Evolutionary conservation across 345 rosid genomes (phyloP).

Genomic region (Gossypium mustelinum): DNA sequence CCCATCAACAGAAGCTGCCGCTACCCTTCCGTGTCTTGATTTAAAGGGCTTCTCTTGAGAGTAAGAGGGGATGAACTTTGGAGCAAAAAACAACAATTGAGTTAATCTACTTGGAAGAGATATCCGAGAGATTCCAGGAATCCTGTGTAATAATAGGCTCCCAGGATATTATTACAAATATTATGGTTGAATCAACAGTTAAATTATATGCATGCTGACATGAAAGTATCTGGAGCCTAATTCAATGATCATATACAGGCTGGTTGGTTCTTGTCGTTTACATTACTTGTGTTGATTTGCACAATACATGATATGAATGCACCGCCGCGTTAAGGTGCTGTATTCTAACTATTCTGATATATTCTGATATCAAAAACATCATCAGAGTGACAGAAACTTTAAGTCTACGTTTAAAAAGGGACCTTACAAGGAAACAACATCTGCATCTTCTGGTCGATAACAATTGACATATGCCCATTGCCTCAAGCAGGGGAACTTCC

Average conservation of each 20-base stretch:
- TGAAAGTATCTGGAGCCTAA: neutral
- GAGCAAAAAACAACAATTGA: slow-evolving; percentile 19
- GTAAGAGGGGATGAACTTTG: slow-evolving; percentile 16
- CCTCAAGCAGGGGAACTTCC: slow-evolving; percentile 29
- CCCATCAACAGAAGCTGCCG: slow-evolving; percentile 22
- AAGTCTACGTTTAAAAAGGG: slow-evolving; percentile 2
- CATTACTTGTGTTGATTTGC: neutral
- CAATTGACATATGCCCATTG: slow-evolving; percentile 25
- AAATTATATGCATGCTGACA: neutral
- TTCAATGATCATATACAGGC: neutral
- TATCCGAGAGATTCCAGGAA: slow-evolving; percentile 24
- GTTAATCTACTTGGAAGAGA: slow-evolving; percentile 18
- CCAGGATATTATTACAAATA: slow-evolving; percentile 11
- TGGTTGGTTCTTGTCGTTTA: neutral
- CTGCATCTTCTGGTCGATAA: slow-evolving; percentile 18
- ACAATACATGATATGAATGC: neutral
- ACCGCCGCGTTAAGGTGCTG: neutral
- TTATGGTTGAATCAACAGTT: neutral
- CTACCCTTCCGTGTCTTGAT: slow-evolving; percentile 28
- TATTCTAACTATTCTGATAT: neutral
- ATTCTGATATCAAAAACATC: neutral
- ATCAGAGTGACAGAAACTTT: neutral
- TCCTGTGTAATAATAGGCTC: slow-evolving; percentile 20
- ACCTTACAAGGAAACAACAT: slow-evolving; percentile 38
- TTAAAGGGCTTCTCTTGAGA: slow-evolving; percentile 22